A percentile compares a stretch with the other conserved stretches of the same genome.
phyloP scores from a whole-genome alignment of 768 basidiomycete species.

The Boletus rubescentipes region DNA sequence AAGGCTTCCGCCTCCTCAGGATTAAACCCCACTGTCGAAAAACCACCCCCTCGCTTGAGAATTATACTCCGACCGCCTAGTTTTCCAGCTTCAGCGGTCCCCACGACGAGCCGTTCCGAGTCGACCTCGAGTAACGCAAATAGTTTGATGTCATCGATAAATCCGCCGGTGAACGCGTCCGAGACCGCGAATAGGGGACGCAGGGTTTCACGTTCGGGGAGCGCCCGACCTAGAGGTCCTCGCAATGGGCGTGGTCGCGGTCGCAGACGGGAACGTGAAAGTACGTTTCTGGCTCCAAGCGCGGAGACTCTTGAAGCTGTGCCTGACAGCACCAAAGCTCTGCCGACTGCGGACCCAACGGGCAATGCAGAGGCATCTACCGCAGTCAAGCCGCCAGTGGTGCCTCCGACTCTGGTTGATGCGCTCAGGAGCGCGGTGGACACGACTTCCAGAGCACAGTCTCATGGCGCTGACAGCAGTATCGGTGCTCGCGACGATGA shows the following conservation, averaged over 20 bases:
- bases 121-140: neutral
- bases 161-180: neutral
- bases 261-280: neutral
- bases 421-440: neutral
- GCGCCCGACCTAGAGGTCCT: neutral
- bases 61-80: neutral
- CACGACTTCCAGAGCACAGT: neutral
- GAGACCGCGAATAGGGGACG: neutral
- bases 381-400: neutral
- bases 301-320: neutral
- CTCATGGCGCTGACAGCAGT: neutral
- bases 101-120: neutral
- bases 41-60: neutral
- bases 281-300: neutral
- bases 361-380: neutral
- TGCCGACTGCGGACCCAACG: too few species aligned
- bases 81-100: neutral
- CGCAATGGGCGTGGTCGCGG: neutral
- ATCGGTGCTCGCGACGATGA: neutral
- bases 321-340: neutral
- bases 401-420: neutral
- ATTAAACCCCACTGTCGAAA: neutral
- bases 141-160: neutral
- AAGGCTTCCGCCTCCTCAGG: neutral
- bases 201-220: neutral